phyloP scores from a whole-genome alignment of 257 asterid genomes.

The Rhazya stricta region DNA sequence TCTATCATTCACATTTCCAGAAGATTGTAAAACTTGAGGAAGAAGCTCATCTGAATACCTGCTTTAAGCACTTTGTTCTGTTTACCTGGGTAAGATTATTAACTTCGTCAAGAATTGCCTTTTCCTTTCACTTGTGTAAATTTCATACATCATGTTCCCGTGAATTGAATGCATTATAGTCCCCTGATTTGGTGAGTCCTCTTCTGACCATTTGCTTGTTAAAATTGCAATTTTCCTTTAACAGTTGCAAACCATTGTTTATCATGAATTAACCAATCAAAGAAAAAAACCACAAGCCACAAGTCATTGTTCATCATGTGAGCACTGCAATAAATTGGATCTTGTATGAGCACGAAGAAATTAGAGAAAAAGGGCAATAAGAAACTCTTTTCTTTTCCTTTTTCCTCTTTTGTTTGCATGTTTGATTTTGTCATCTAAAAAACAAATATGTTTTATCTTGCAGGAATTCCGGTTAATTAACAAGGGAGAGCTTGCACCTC shows the following conservation, averaged over 20 bases:
- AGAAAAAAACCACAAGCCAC: too few species aligned
- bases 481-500: conserved; percentile 81
- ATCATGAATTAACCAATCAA: background rate
- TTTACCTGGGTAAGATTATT: conserved; percentile 63
- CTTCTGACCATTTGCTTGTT: background rate
- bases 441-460: conserved; percentile 5
- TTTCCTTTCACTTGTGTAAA: background rate
- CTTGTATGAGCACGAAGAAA: too few species aligned
- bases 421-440: background rate
- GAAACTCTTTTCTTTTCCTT: background rate
- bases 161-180: background rate
- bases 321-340: too few species aligned
- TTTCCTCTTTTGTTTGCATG: too few species aligned
- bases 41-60: conserved; percentile 83
- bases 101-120: background rate
- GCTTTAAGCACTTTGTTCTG: conserved; percentile 74
- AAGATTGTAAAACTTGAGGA: conserved; percentile 69
- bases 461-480: conserved; percentile 73
- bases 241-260: background rate
- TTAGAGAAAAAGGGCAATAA: background rate
- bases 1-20: conserved; percentile 76
- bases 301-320: too few species aligned
- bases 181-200: background rate
- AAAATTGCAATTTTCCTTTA: background rate
- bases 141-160: background rate